Evolutionary conservation across 31 red algal species (phyloP), one percentile per base, ranked within the genome.

Genomic region (Bonnemaisonia californica): DNA sequence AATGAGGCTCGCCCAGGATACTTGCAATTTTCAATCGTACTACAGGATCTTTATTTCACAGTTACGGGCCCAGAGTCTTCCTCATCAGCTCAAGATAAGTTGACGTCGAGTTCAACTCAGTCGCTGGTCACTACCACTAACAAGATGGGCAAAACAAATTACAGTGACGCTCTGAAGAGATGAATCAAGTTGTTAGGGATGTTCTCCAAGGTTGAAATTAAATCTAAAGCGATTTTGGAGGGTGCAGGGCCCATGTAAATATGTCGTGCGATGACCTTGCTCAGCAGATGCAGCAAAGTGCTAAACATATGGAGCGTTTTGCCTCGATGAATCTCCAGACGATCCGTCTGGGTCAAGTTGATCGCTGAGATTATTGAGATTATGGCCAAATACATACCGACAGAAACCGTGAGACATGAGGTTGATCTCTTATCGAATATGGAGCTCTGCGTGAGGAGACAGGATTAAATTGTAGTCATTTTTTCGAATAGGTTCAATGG

Each of bases 381-480:
- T 30, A 79, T 79, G 40, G 55, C 56, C 2, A 63, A 64, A 65
- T 56, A 79, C 57, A 79, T 11, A 13, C 76, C 58, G 39, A 64
- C 58, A 21, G 37, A 36, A 29, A 42, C 2, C 12, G 30, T 79
- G 22, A 45, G 48, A 24, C 27, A 42, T 41, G 57, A 79, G 65
- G 32, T 79, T 23, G 76, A 79, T 63, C 30, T 79, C 35, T 60
- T 80, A 11, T 37, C 77, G 29, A 60, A 67, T 24, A 28, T 80
- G 36, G 38, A 80, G 7, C 64, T 30, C 13, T 80, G 77, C 59
- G 39, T 79, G 22, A 31, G 58, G 40, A 59, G 11, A 36, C 22
- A 59, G 29, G 36, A 79, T 36, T 51, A 79, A 36, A 61, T 23
- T 3, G 38, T 60, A 18, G n/a, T 13, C 12, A 31, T 24, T 30